phyloP scores from a whole-genome alignment of 2,329 filamentous ascomycete genomes.

The Aspergillus carbonarius region DNA sequence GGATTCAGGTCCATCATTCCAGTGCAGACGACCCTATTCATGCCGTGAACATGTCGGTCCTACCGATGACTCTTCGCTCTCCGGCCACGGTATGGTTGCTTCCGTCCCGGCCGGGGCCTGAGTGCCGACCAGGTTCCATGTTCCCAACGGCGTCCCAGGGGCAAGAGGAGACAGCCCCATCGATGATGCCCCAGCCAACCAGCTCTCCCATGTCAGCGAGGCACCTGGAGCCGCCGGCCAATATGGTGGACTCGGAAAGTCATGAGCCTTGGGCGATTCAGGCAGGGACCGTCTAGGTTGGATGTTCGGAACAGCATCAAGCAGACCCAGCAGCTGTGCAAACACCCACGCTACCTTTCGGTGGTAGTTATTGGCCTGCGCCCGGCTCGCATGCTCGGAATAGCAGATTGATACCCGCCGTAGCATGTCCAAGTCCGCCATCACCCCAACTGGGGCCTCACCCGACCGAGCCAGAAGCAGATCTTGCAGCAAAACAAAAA shows the following conservation, averaged over 20 bases:
- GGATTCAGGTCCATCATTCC: neutral
- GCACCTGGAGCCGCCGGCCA: neutral
- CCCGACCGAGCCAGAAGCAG: neutral
- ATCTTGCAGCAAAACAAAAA: neutral
- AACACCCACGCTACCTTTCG: slow-evolving; percentile 1
- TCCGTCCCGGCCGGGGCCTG: neutral
- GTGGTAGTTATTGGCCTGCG: neutral
- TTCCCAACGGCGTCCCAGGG: neutral
- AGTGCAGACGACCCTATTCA: neutral
- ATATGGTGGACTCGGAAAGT: neutral
- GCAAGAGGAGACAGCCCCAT: neutral
- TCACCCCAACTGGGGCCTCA: neutral
- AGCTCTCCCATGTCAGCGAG: neutral
- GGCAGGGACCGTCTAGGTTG: neutral
- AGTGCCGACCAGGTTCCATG: neutral
- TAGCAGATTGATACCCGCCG: slow-evolving; percentile 2
- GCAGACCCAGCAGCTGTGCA: neutral
- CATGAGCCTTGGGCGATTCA: neutral
- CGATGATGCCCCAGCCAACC: neutral
- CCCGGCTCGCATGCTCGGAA: neutral
- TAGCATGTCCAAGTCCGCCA: neutral
- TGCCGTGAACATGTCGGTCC: neutral
- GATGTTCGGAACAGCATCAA: neutral
- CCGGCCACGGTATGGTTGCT: neutral
- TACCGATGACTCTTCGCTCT: neutral